Evolutionary conservation across 1,139 yeast genomes (phyloP).

Genomic region (Geotrichum bryndzae): DNA sequence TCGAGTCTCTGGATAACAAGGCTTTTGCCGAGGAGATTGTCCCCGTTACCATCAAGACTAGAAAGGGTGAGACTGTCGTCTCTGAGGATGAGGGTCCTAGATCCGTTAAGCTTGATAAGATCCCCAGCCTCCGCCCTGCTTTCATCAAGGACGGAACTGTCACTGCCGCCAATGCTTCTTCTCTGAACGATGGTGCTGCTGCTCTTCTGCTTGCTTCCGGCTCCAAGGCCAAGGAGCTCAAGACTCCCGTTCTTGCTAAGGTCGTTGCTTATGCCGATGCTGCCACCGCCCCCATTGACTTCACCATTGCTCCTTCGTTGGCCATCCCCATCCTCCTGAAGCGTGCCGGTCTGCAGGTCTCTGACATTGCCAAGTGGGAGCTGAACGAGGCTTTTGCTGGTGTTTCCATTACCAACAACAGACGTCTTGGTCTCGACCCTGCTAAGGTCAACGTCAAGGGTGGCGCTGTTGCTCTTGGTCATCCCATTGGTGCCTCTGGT

Average conservation of each 20-base stretch:
- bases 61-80: slow-evolving; percentile 44
- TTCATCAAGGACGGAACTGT: slow-evolving; percentile 89
- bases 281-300: slow-evolving; percentile 83
- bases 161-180: slow-evolving; percentile 91
- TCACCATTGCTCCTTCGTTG: slow-evolving; percentile 87
- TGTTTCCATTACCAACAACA: slow-evolving; percentile 81
- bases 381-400: slow-evolving; percentile 92
- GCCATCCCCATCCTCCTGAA: slow-evolving; percentile 81
- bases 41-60: slow-evolving; percentile 50
- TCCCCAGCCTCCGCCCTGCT: slow-evolving; percentile 74
- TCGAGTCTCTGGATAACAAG: slow-evolving; percentile 43
- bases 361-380: slow-evolving; percentile 62
- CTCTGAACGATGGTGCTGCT: slow-evolving; percentile 92
- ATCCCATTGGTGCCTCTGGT: slow-evolving; percentile 93
- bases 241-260: slow-evolving; percentile 62
- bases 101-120: slow-evolving; percentile 62
- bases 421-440: slow-evolving; percentile 56
- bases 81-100: slow-evolving; percentile 61
- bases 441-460: slow-evolving; percentile 82
- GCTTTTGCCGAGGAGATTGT: slow-evolving; percentile 48
- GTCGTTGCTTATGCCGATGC: slow-evolving; percentile 92
- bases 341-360: slow-evolving; percentile 47
- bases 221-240: slow-evolving; percentile 58
- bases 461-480: slow-evolving; percentile 95
- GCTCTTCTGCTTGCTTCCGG: slow-evolving; percentile 80